Percentiles rank a stretch among this genome's conserved stretches.
Evolutionary conservation across 495 filamentous ascomycete species (phyloP).

Genomic region (Penicillium dipodomyicola): DNA sequence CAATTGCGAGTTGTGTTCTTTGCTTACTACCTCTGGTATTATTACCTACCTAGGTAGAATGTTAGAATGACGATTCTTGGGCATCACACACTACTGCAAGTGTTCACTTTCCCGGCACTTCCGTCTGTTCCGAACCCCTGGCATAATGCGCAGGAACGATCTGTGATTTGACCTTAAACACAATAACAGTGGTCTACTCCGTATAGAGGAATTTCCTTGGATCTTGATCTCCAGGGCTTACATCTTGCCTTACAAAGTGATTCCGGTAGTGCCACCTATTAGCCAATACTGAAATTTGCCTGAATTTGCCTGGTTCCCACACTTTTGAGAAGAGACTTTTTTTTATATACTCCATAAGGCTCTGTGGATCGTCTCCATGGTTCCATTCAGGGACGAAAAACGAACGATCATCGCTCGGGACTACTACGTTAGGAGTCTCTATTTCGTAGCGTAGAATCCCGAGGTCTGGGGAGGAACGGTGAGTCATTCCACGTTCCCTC

Average conservation of each 20-base stretch:
- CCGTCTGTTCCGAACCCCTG: constrained; percentile 9
- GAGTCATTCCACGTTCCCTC: not conserved
- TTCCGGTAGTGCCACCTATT: not conserved
- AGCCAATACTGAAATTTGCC: not conserved
- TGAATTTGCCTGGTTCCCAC: not conserved
- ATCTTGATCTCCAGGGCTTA: not conserved
- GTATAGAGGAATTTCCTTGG: not conserved
- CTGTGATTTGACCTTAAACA: not conserved
- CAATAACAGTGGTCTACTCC: not conserved
- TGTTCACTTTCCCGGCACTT: constrained; percentile 4
- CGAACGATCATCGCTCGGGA: constrained; percentile 2
- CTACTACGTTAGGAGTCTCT: not conserved
- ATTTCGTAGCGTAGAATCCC: not conserved
- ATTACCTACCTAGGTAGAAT: too few relatives aligned
- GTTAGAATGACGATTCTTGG: constrained; percentile 3
- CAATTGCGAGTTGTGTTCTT: too few relatives aligned
- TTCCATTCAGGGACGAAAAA: constrained; percentile 8
- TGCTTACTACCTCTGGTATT: not conserved
- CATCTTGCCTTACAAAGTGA: not conserved
- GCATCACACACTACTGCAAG: constrained; percentile 4
- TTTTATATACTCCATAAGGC: not conserved
- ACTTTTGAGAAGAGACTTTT: constrained; percentile 1
- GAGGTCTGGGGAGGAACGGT: not conserved
- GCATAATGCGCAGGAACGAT: constrained; percentile 9
- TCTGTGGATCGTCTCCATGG: constrained; percentile 1